A percentile compares a stretch with the other conserved stretches of the same genome.
Conservation (phyloP, 371 early-diverging fungal genomes). For the Circinella minor region DNA sequence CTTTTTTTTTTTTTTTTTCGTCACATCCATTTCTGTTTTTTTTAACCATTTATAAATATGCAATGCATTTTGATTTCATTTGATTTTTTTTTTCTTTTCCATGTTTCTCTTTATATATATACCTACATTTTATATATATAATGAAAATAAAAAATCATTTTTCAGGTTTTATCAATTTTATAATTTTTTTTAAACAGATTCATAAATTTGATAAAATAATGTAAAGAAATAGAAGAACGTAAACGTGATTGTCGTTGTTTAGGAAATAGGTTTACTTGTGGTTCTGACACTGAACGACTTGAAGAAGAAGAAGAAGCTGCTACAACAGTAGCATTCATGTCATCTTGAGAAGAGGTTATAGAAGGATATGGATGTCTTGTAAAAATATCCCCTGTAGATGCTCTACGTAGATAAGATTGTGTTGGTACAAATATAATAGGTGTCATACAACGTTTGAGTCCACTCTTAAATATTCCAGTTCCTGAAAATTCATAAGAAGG, state of each 20-base stretch:
- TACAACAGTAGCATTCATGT: background rate
- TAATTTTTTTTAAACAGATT: background rate
- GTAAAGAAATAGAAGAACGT: background rate
- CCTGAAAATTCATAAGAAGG: conserved; percentile 18
- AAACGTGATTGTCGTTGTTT: background rate
- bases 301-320: too few relatives aligned
- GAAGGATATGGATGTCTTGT: conserved; percentile 11
- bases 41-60: too few relatives aligned
- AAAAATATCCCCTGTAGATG: conserved; percentile 13
- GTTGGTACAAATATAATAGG: conserved; percentile 15
- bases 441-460: conserved; percentile 13
- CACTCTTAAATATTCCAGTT: conserved; percentile 17
- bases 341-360: background rate
- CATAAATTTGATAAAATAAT: background rate
- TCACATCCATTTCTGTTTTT: too few relatives aligned
- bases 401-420: background rate
- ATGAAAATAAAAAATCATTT: too few relatives aligned
- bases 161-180: background rate
- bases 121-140: too few relatives aligned
- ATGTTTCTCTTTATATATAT: too few relatives aligned
- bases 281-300: background rate
- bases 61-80: too few relatives aligned
- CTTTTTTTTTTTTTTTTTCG: too few relatives aligned
- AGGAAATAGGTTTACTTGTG: background rate
- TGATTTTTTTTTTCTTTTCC: too few relatives aligned